These are phyloP conservation scores for Nemania diffusa DNA, from an alignment of 2,329 filamentous ascomycete genomes.

Conservation along the genomic window DNA sequence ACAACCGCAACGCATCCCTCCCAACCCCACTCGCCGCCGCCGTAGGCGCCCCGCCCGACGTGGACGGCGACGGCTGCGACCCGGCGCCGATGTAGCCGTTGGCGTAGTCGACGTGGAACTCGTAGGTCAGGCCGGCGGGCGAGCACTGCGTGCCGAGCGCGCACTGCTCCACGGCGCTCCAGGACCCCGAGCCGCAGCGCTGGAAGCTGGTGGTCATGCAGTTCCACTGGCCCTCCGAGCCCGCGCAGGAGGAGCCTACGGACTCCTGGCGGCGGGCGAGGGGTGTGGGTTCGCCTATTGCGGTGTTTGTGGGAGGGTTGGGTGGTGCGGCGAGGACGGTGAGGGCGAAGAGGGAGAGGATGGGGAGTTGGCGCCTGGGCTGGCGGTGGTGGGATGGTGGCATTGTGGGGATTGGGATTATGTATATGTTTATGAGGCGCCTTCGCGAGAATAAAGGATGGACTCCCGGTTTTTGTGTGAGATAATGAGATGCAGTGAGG, in stretches of 20 bases:
- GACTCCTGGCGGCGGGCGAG: constrained; percentile 29
- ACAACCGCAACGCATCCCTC: background rate
- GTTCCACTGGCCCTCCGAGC: constrained; percentile 64
- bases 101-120: constrained; percentile 52
- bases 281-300: background rate
- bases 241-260: constrained; percentile 54
- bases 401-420: background rate
- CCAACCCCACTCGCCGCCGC: constrained; percentile 5
- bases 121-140: constrained; percentile 55
- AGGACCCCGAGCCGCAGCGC: constrained; percentile 60
- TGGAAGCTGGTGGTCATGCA: constrained; percentile 62
- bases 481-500: background rate
- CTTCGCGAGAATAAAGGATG: background rate
- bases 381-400: no score
- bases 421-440: no score
- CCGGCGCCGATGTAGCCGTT: constrained; percentile 34
- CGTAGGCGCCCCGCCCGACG: background rate
- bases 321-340: background rate
- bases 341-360: background rate
- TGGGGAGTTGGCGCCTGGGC: background rate
- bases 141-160: constrained; percentile 59
- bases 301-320: background rate
- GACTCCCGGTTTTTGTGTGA: background rate
- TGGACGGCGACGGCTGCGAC: constrained; percentile 8
- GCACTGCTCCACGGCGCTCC: constrained; percentile 57